Percentiles rank a stretch among this genome's conserved stretches.
These are phyloP conservation scores for Neurospora crassa DNA, from an alignment of 2,329 filamentous ascomycete genomes.

Conservation along the genomic window DNA sequence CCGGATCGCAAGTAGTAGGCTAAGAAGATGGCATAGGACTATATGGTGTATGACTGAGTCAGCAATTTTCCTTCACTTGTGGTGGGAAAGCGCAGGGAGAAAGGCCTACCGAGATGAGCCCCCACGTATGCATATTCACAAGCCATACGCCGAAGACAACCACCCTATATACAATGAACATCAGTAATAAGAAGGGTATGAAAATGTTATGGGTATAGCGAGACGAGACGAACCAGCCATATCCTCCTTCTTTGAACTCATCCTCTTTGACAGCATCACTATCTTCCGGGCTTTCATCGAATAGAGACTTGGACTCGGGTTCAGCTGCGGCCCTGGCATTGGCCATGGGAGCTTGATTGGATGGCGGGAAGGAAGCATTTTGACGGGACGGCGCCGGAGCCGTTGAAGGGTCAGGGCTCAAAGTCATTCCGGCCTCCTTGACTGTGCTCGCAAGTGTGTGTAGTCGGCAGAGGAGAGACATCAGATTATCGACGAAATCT, in stretches of 20 bases:
- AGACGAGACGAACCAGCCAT: constrained; percentile 41
- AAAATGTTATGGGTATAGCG: neutral
- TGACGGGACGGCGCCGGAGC: neutral
- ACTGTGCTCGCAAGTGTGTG: neutral
- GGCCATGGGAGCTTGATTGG: neutral
- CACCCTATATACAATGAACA: constrained; percentile 26
- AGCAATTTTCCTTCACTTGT: neutral
- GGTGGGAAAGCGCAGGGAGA: neutral
- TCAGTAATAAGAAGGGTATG: neutral
- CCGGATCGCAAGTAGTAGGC: constrained; percentile 47
- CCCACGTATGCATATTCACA: constrained; percentile 66
- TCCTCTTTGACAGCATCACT: constrained; percentile 3
- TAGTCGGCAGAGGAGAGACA: neutral
- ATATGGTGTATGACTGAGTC: neutral
- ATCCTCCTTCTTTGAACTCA: constrained; percentile 44
- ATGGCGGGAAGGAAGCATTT: neutral
- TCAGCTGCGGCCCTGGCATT: neutral
- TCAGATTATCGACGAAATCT: neutral
- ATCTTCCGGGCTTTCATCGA: constrained; percentile 1
- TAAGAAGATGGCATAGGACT: constrained; percentile 49
- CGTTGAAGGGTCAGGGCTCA: neutral
- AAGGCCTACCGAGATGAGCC: constrained; percentile 51
- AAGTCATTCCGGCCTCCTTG: neutral
- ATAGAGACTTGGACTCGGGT: neutral
- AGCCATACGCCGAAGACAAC: constrained; percentile 44